Conservation (phyloP, 768 basidiomycete species). For the Dacryopinax spathularia region DNA sequence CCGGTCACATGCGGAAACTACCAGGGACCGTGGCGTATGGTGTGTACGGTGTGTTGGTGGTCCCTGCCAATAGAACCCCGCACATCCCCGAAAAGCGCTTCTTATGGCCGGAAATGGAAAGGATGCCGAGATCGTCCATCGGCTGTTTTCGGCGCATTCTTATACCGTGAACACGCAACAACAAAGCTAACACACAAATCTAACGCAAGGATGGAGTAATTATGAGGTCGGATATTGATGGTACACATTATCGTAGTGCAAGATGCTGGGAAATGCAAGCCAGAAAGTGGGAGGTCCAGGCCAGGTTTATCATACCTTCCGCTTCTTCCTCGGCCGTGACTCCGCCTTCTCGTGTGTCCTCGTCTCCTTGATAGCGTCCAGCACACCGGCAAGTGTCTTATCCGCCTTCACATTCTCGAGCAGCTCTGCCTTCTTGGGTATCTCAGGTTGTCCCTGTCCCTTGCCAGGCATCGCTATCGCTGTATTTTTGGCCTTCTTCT, state of each 20-base stretch:
- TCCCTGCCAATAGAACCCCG: too few species aligned
- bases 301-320: not conserved
- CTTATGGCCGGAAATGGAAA: not conserved
- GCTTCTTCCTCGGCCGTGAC: not conserved
- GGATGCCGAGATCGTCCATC: not conserved
- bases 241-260: not conserved
- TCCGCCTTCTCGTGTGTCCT: not conserved
- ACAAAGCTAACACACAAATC: not conserved
- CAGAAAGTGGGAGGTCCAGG: not conserved
- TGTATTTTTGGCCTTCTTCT: not conserved
- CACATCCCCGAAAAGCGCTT: not conserved
- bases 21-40: too few species aligned
- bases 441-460: slow-evolving; percentile 14
- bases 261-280: not conserved
- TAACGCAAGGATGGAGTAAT: not conserved
- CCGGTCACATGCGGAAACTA: not conserved
- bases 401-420: slow-evolving; percentile 17
- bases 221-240: not conserved
- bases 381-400: slow-evolving; percentile 33
- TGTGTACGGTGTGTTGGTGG: too few species aligned
- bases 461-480: slow-evolving; percentile 2
- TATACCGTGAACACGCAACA: not conserved
- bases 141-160: not conserved
- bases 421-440: slow-evolving; percentile 11
- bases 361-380: slow-evolving; percentile 39